phyloP scores from a whole-genome alignment of 2,329 filamentous ascomycete species.

The Fusarium cicatricum region DNA sequence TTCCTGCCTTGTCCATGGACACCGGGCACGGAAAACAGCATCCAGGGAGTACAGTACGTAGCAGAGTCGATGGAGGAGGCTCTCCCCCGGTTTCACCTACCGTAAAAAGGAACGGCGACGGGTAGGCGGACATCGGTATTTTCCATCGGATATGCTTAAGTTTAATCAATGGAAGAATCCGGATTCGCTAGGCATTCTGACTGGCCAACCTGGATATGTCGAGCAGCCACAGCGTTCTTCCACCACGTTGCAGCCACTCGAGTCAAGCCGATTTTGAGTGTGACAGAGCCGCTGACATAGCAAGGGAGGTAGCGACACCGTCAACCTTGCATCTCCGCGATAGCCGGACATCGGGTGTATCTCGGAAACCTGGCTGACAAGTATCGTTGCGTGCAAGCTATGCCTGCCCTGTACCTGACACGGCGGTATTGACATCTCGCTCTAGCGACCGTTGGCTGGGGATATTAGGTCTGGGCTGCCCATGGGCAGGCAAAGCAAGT shows the following conservation, averaged over 20 bases:
- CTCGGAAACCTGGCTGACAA: constrained; percentile 30
- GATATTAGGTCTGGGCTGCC: constrained; percentile 14
- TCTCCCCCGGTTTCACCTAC: constrained; percentile 28
- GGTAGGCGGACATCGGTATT: constrained; percentile 33
- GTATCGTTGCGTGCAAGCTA: constrained; percentile 32
- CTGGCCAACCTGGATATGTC: constrained; percentile 28
- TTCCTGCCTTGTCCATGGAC: constrained; percentile 9
- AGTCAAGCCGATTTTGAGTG: constrained; percentile 11
- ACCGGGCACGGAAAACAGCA: constrained; percentile 2
- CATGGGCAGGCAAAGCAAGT: constrained; percentile 26
- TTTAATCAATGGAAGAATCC: constrained; percentile 28
- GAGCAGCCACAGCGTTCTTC: constrained; percentile 29
- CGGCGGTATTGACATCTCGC: constrained; percentile 29
- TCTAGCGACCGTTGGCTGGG: constrained; percentile 38
- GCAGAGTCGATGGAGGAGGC: constrained; percentile 4
- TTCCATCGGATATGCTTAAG: constrained; percentile 25
- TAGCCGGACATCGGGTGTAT: constrained; percentile 37
- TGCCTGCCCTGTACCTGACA: constrained; percentile 29
- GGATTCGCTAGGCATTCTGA: constrained; percentile 29
- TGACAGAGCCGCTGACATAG: constrained; percentile 3
- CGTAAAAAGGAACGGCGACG: constrained; percentile 11
- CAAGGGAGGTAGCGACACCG: constrained; percentile 11
- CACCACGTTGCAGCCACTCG: constrained; percentile 20
- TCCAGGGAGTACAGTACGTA: not conserved
- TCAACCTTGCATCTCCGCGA: constrained; percentile 24